phyloP scores from a whole-genome alignment of 306 rosid species.

The Abrus pulchellus region DNA sequence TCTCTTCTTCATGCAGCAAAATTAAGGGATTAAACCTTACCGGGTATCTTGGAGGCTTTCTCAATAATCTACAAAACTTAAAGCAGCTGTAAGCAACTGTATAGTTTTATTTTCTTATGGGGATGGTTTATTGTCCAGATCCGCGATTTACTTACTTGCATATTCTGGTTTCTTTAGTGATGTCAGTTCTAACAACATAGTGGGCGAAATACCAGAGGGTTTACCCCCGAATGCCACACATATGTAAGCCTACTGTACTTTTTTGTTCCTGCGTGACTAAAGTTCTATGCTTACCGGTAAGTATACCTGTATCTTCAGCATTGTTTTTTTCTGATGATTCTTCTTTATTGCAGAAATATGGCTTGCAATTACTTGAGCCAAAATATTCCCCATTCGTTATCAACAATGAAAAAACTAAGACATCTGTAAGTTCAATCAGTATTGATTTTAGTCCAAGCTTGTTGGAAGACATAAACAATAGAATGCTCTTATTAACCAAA shows the following conservation, averaged over 20 bases:
- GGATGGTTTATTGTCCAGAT: constrained; percentile 18
- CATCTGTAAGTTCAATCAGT: constrained; percentile 73
- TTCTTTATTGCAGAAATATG: constrained; percentile 69
- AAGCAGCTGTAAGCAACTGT: constrained; percentile 73
- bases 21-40: constrained; percentile 80
- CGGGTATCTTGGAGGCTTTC: constrained; percentile 74
- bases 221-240: constrained; percentile 89
- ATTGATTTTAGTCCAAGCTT: constrained; percentile 38
- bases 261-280: constrained; percentile 11
- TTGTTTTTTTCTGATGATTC: constrained; percentile 44
- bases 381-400: constrained; percentile 73
- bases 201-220: constrained; percentile 74
- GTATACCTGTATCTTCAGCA: background rate
- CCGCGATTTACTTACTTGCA: constrained; percentile 9
- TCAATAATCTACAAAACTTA: constrained; percentile 67
- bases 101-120: background rate
- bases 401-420: constrained; percentile 69
- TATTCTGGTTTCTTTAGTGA: constrained; percentile 67
- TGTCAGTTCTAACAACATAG: constrained; percentile 75
- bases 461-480: background rate
- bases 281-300: background rate
- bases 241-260: constrained; percentile 64
- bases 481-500: constrained; percentile 21
- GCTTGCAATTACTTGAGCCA: constrained; percentile 73
- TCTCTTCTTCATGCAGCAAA: constrained; percentile 61